Evolutionary conservation across 2,329 filamentous ascomycete species (phyloP), one percentile per base, ranked within the genome.

Genomic region (Exophiala aquamarina): DNA sequence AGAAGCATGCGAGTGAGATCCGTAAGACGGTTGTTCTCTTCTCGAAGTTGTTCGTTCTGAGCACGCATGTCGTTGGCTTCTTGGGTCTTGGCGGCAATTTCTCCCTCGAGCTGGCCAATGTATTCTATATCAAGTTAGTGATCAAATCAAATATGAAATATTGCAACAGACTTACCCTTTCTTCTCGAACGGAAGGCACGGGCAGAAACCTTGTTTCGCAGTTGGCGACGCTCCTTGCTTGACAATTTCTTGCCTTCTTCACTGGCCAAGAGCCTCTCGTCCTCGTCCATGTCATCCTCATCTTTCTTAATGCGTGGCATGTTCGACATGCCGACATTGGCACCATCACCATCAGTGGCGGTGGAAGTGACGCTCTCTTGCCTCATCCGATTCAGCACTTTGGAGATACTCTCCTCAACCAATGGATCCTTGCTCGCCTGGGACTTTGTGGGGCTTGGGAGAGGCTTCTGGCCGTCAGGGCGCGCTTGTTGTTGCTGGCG

Each of bases 181-280:
- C 93, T 86, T 61, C 93, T 80, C n/a, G 91, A 96, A 47, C 93
- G 87, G 83, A 98, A 98, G 41, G 92, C 92, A 59, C 93, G 89
- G 54, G 93, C 93, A 33, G 93, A 98, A 3, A 98, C 93, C 73
- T 98, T 98, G 80, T 98, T 98, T 56, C 93, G 83, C n/a, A 98
- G 79, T 70, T 97, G 93, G 58, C 93, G 85, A 51, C 93, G 85
- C 71, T 97, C 91, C 74, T 97, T 97, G 76, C 89, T 95, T 70
- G 85, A 93, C n/a, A 98, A 80, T 76, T 96, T 96, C 84, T 98
- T 98, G 62, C 92, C 93, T 71, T 96, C 92, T 63, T 98, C 93
- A 52, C 90, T 96, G n/a, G 89, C 89, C 38, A 96, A 77, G 8
- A 96, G 77, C 58, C 89, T 81, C 76, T 97, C 93, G 61, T 97